Evolutionary conservation across 2,329 filamentous ascomycete species (phyloP), one percentile per base, ranked within the genome.

Genomic region (Ceratocystis lukuohia): DNA sequence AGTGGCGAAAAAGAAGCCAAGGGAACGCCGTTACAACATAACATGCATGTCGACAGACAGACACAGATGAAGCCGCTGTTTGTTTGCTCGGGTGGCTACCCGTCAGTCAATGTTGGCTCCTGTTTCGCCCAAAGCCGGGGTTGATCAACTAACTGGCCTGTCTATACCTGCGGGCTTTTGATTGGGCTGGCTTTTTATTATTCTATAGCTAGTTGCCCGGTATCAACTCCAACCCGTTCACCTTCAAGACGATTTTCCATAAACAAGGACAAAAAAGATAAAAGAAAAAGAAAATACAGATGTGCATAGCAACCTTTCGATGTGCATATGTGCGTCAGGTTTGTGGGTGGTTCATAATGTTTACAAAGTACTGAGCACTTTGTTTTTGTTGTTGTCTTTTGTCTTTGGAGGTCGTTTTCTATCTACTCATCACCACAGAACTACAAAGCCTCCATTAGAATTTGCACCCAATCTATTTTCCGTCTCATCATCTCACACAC

Each of bases 31-130:
- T 59, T 41, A 15, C 56, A 59, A 37, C 30, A 59, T 59, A 59
- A 37, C 30, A 59, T 59, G 56, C 56, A 59, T 59, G 22, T 20
- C 30, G 28, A 59, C 56, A 57, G 53, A 57, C 48, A 53, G 48
- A 53, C 48, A 59, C 25, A 59, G 56, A 30, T n/a, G 28, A 53
- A 20, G 22, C 22, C n/a, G 17, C 12, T 59, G 56, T 37, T 37
- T 59, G 56, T 59, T 59, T 59, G 56, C 30, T 59, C 56, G 56
- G 56, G 56, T 59, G 25, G 56, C 56, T 59, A 59, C 28, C 56
- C 56, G 56, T 37, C 28, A 59, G 5, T 59, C 56, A 33, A 37
- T 37, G 17, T 59, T 59, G 56, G 56, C n/a, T 59, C 17, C 33
- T 20, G 56, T 59, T 59, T 59, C 56, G 56, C 25, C 56, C 28